phyloP scores from a whole-genome alignment of 495 filamentous ascomycete species.

The Zalerion maritima region DNA sequence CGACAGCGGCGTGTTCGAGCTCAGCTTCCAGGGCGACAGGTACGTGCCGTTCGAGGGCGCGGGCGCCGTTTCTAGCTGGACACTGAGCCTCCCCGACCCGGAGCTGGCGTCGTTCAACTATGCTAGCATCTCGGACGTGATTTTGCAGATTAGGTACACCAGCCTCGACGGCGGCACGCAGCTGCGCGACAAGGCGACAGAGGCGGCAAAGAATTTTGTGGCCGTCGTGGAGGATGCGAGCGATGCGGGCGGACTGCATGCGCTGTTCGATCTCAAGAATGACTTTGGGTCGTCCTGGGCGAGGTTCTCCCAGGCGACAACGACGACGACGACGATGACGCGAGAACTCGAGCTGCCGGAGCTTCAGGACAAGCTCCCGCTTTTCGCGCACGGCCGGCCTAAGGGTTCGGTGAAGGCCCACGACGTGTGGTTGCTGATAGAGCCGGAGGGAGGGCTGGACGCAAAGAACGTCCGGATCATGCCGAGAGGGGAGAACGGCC shows the following conservation, averaged over 20 bases:
- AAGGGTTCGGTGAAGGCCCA: no score
- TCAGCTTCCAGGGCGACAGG: constrained; percentile 13
- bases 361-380: no score
- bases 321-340: no score
- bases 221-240: not conserved
- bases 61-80: constrained; percentile 17
- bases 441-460: no score
- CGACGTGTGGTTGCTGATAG: no score
- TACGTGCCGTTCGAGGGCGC: constrained; percentile 29
- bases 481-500: no score
- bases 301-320: no score
- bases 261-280: constrained; percentile 3
- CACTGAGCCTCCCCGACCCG: constrained; percentile 12
- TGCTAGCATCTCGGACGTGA: constrained; percentile 16
- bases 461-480: no score
- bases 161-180: constrained; percentile 7
- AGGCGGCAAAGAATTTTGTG: not conserved
- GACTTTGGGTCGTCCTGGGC: constrained; percentile 3
- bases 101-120: constrained; percentile 18
- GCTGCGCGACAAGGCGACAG: not conserved
- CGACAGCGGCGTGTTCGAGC: constrained; percentile 18
- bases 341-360: no score
- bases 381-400: no score
- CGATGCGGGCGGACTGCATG: not conserved
- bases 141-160: constrained; percentile 20